Evolutionary conservation across 148 eudicot species (phyloP).

Genomic region (Vaccinium darrowii): DNA sequence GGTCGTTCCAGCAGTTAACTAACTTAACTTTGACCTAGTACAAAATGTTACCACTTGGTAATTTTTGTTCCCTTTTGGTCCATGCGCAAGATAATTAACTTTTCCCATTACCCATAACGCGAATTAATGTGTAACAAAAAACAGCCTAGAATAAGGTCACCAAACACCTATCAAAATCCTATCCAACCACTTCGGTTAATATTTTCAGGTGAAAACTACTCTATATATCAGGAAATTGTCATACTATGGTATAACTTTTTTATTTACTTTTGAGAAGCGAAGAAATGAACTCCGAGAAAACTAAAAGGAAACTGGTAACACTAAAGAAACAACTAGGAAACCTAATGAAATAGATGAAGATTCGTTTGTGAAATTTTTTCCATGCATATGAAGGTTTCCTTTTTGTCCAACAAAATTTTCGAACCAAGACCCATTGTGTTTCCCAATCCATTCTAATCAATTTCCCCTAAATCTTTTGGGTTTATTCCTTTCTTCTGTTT

Average conservation of each 20-base stretch:
- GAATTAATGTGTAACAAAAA: not conserved
- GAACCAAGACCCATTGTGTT: not conserved
- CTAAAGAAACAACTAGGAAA: not conserved
- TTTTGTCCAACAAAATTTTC: not conserved
- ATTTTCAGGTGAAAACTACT: not conserved
- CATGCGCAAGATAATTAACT: not conserved
- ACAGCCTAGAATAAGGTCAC: not conserved
- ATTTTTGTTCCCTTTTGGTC: not conserved
- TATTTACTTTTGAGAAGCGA: not conserved
- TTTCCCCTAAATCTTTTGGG: not conserved
- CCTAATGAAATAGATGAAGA: not conserved
- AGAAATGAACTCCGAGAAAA: conserved; percentile 1
- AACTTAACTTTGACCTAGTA: not conserved
- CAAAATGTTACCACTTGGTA: not conserved
- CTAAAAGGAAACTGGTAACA: not conserved
- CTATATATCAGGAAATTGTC: not conserved
- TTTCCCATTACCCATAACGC: not conserved
- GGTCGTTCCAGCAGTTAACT: not conserved
- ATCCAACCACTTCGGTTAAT: not conserved
- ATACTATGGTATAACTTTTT: not conserved
- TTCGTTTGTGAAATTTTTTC: not conserved
- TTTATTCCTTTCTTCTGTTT: not conserved
- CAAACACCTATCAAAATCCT: not conserved
- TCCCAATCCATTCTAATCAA: not conserved
- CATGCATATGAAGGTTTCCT: not conserved